Evolutionary conservation across 1,139 yeast genomes (phyloP), one percentile per base, ranked within the genome.

Genomic region (Torulaspora globosa): DNA sequence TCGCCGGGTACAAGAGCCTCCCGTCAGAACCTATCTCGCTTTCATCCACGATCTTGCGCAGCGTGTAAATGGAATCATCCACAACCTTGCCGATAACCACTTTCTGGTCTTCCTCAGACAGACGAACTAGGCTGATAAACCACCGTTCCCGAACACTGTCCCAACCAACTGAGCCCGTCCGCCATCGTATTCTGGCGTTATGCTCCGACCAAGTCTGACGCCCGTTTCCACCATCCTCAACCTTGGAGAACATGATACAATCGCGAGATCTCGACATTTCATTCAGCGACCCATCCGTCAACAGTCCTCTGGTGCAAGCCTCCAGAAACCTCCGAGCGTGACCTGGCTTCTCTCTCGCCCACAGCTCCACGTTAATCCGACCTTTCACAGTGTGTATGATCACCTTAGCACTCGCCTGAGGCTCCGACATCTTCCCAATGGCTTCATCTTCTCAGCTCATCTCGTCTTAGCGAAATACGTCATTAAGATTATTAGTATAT

Each of bases 281-380:
- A 37, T 37, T 27, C n/a, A 44, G 27, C 4, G 47, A 33, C 21
- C 40, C 41, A 27, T 15, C 41, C 4, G 18, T n/a, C 14, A 44
- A 12, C 8, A 36, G 27, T 12, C 47, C 47, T 5, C 73, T 73
- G 46, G 73, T 39, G 52, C 84, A 78, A 37, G 70, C 68, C 46
- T 72, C 70, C 12, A 84, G 59, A 54, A 85, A 82, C 38, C 60
- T 58, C 36, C 73, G 63, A 28, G 76, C 59, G 0, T 80, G 75
- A 0, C 55, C 52, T 0, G 94, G 90, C 3, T 78, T 66, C 59
- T 86, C 89, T 53, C 79, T 79, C 21, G 90, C 86, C 83, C 86
- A 86, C 9, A 85, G 60, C 43, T 80, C 88, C 1, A 85, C 61
- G 35, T 73, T 78, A 0, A 86, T 65, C 1, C 69, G 63, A 0